A percentile compares a stretch with the other conserved stretches of the same genome.
phyloP scores from a whole-genome alignment of 129 eudicot genomes.

The Lactuca saligna region DNA sequence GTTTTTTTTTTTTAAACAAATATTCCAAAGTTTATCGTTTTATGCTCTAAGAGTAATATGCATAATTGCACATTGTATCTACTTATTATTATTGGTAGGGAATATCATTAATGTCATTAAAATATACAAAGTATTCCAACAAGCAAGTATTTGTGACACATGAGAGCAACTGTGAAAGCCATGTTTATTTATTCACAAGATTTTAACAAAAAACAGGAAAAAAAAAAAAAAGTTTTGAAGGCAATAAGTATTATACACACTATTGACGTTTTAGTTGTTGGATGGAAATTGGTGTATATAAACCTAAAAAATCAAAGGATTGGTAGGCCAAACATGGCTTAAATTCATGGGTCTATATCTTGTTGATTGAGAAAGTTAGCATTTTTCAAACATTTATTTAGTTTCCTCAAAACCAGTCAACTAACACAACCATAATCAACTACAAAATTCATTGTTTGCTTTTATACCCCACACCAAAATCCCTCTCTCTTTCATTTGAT shows the following conservation, averaged over 20 bases:
- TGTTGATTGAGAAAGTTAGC: slow-evolving; percentile 1
- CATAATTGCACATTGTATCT: too few species aligned
- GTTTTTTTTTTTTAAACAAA: too few species aligned
- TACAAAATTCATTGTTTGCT: background rate
- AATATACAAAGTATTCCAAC: too few species aligned
- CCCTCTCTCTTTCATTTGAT: background rate
- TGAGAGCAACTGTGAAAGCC: background rate
- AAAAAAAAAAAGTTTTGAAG: too few species aligned
- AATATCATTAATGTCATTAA: too few species aligned
- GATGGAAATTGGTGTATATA: slow-evolving; percentile 15
- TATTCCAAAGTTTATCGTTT: too few species aligned
- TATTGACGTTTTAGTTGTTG: background rate
- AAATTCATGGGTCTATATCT: slow-evolving; percentile 10
- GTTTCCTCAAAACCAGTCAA: slow-evolving; percentile 11
- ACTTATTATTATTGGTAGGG: too few species aligned
- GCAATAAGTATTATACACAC: background rate
- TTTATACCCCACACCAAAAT: background rate
- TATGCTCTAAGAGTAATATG: too few species aligned
- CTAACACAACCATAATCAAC: slow-evolving; percentile 19
- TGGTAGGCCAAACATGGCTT: slow-evolving; percentile 20
- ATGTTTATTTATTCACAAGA: too few species aligned
- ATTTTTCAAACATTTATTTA: background rate
- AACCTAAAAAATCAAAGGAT: slow-evolving; percentile 18
- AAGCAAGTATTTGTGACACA: background rate
- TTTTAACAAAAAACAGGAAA: background rate